Evolutionary conservation across 2,329 filamentous ascomycete genomes (phyloP), one percentile per base, ranked within the genome.

Genomic region (Penicillium rolfsii): DNA sequence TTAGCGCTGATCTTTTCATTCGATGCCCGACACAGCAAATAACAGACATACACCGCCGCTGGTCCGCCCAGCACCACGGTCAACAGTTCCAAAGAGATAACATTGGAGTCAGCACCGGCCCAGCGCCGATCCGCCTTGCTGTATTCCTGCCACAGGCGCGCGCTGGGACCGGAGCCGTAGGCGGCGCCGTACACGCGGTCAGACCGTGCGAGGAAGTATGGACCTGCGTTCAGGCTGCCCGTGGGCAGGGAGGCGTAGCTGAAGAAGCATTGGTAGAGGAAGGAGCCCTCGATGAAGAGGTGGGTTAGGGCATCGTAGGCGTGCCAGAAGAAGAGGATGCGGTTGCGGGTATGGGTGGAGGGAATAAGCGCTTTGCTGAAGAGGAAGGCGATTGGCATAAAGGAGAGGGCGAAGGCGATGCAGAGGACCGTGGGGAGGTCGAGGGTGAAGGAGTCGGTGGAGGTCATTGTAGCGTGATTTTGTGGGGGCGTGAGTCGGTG

Each of bases 211-310:
- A 87, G 77, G 74, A 87, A 87, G 70, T 81, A 81, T 24, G 77
- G 77, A 2, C 70, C 69, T 6, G 60, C 56, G 19, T 52, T 62
- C 28, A 69, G 57, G n/a, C 69, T 70, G 41, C 76, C 75, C 7
- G 81, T 76, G 8, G 53, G 53, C 41, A 85, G 74, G 22, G 76
- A 70, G 52, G 78, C 77, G 70, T 81, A 87, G 67, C 84, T 84
- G 83, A 93, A 94, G 84, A 98, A 96, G 81, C 91, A 96, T 80
- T 96, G 91, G 83, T 93, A 97, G 26, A 97, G 87, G 78, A 92
- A 98, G 71, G 87, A 89, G 57, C 92, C 93, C 80, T 98, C 94
- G 74, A 98, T 90, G 75, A 92, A 82, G 77, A 96, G 87, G 81
- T 99, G 95, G 71, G 93, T 94, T 46, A 97, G 84, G 35, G 91